Base-by-base conservation (phyloP, 2,329 filamentous ascomycete genomes). In the Neopestalotiopsis rosae region DNA sequence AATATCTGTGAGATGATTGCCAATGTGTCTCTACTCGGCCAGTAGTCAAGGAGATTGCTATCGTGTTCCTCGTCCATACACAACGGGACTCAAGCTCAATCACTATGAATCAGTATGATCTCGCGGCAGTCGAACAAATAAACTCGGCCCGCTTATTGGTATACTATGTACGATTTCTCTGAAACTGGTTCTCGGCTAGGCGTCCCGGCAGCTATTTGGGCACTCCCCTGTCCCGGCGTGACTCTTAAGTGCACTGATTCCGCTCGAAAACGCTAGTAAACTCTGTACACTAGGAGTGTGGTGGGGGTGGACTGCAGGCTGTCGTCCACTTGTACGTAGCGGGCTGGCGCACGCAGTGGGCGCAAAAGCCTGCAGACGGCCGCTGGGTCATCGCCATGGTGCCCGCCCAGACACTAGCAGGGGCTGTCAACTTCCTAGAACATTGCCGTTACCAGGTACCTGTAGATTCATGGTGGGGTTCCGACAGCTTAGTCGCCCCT, bases 351-450 rank as follows among this genome's bases (percentile, higher is more conserved):
- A 24, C 6, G 24, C 17, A 14, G 20, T 28, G 5, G 24, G 13
- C 24, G 57, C 57, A 38, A 14, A 28, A 14, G 30, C 24, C 59
- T 24, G 34, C 32, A 34, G 30, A 62, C 59, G 59, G 59, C 59
- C 59, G 59, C 59, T 42, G 30, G 59, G 30, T 42, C 30, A 24
- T 62, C 17, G 59, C 34, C 30, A 30, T 34, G 57, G 14, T 24
- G 57, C 57, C 24, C 30, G 24, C 57, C 57, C 57, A 59, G 20
- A 24, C 59, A 62, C 59, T 62, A 62, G 59, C 34, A 62, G n/a
- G 59, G 59, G 59, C n/a, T n/a, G 17, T 5, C 10, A 12, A 17
- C 14, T 13, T 12, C 34, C 32, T 30, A 34, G 59, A 62, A 59
- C 24, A 59, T 30, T 34, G 57, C 57, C 24, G 57, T 59, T 28